Conservation (phyloP, 306 rosid genomes). For the Pyrus betulifolia region DNA sequence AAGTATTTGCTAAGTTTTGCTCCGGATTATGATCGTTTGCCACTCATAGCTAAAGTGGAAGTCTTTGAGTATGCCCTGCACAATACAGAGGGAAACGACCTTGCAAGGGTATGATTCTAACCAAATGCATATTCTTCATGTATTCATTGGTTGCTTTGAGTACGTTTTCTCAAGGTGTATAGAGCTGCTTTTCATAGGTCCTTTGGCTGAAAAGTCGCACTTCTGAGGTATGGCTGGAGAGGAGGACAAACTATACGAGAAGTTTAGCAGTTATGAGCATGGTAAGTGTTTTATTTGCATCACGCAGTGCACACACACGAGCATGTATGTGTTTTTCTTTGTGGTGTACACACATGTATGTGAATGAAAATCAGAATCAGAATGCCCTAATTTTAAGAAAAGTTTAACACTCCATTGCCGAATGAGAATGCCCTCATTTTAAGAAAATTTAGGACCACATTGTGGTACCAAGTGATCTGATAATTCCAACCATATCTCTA, state of each 20-base stretch:
- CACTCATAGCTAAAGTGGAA: constrained; percentile 96
- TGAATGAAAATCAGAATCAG: not conserved
- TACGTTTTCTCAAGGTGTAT: constrained; percentile 19
- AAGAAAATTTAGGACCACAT: not conserved
- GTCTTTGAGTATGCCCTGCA: constrained; percentile 85
- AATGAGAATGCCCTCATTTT: not conserved
- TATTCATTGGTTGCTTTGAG: constrained; percentile 6
- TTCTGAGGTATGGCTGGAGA: constrained; percentile 95
- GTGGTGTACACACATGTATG: not conserved
- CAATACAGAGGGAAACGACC: constrained; percentile 94
- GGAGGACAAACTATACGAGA: constrained; percentile 95
- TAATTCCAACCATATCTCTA: not conserved
- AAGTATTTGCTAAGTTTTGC: constrained; percentile 94
- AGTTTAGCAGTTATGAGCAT: constrained; percentile 99
- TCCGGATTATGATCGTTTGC: constrained; percentile 92
- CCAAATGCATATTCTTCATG: not conserved
- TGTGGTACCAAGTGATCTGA: not conserved
- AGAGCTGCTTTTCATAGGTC: constrained; percentile 42
- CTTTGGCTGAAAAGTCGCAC: constrained; percentile 99
- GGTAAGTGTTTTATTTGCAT: constrained; percentile 33
- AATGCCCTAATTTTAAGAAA: not conserved
- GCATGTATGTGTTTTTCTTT: not conserved
- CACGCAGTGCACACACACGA: not conserved
- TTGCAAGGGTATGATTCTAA: constrained; percentile 51
- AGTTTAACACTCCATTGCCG: not conserved